These are phyloP conservation scores for Spathaspora sp. DNA, from an alignment of 805 yeast genomes.

Conservation along the genomic window DNA sequence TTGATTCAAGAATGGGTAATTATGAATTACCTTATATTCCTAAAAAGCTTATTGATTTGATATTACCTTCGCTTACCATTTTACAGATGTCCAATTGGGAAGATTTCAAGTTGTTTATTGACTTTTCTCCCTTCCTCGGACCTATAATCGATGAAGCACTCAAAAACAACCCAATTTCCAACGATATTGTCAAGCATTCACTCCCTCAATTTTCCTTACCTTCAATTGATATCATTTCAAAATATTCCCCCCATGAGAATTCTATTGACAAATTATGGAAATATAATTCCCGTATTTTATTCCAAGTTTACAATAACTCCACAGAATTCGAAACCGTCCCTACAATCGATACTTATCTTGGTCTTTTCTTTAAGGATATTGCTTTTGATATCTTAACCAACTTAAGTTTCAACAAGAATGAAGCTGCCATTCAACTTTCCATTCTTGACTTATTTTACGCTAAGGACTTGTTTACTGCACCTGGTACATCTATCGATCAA, in stretches of 20 bases:
- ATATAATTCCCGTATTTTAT: slow-evolving; percentile 51
- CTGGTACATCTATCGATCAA: slow-evolving; percentile 77
- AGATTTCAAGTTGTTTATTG: slow-evolving; percentile 30
- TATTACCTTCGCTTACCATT: slow-evolving; percentile 45
- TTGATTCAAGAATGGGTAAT: slow-evolving; percentile 29
- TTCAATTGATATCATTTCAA: slow-evolving; percentile 10
- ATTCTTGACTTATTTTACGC: slow-evolving; percentile 71
- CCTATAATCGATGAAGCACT: slow-evolving; percentile 34
- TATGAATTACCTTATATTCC: slow-evolving; percentile 48
- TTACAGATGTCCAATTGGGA: slow-evolving; percentile 40
- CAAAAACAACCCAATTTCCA: slow-evolving; percentile 32
- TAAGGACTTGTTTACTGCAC: slow-evolving; percentile 45
- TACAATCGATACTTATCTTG: slow-evolving; percentile 30
- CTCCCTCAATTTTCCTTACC: slow-evolving; percentile 40
- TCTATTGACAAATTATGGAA: slow-evolving; percentile 63
- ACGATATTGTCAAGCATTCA: slow-evolving; percentile 35
- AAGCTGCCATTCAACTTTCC: slow-evolving; percentile 79
- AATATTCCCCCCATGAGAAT: slow-evolving; percentile 21
- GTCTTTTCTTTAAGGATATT: slow-evolving; percentile 68
- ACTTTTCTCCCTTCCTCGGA: slow-evolving; percentile 26
- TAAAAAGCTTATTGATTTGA: slow-evolving; percentile 44
- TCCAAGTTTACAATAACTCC: slow-evolving; percentile 55
- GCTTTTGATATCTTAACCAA: slow-evolving; percentile 71
- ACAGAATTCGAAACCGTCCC: slow-evolving; percentile 62
- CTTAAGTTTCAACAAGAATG: slow-evolving; percentile 84